phyloP scores from a whole-genome alignment of 2,329 filamentous ascomycete species.

The Spiromastix sp. region DNA sequence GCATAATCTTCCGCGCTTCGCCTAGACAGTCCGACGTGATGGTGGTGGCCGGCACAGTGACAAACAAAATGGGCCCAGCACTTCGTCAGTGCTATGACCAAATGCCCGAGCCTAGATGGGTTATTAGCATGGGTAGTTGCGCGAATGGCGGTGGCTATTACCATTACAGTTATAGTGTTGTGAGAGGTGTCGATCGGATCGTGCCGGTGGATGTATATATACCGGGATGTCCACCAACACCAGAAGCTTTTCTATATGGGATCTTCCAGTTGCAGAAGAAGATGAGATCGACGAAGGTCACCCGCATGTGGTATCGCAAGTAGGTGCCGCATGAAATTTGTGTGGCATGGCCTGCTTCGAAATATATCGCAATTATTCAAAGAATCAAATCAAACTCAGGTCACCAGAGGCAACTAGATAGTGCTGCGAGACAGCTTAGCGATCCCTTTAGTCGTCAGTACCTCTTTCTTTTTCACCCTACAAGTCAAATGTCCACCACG shows the following conservation, averaged over 20 bases:
- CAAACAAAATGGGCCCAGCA: slow-evolving; percentile 93
- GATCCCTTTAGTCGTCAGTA: too few relatives aligned
- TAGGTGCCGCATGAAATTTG: too few relatives aligned
- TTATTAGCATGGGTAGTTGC: slow-evolving; percentile 74
- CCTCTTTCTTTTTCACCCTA: too few relatives aligned
- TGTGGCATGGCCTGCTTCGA: too few relatives aligned
- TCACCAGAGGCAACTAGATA: too few relatives aligned
- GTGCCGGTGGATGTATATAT: slow-evolving; percentile 74
- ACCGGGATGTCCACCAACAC: slow-evolving; percentile 55
- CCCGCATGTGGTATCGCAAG: slow-evolving; percentile 46
- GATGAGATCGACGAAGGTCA: slow-evolving; percentile 47
- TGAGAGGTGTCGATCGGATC: slow-evolving; percentile 64
- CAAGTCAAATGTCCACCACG: too few relatives aligned
- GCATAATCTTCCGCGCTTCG: slow-evolving; percentile 83
- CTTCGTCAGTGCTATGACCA: slow-evolving; percentile 88
- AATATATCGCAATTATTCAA: too few relatives aligned
- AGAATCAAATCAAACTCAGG: too few relatives aligned
- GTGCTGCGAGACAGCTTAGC: too few relatives aligned
- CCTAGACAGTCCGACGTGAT: slow-evolving; percentile 84
- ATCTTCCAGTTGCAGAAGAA: slow-evolving; percentile 70
- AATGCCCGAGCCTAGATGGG: slow-evolving; percentile 88
- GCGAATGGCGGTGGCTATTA: slow-evolving; percentile 81
- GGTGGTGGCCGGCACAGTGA: slow-evolving; percentile 87
- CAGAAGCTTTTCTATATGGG: slow-evolving; percentile 45
- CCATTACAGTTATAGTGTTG: slow-evolving; percentile 73